Conservation (phyloP, 352 stramenopile species). For the Phytophthora foliorum region DNA sequence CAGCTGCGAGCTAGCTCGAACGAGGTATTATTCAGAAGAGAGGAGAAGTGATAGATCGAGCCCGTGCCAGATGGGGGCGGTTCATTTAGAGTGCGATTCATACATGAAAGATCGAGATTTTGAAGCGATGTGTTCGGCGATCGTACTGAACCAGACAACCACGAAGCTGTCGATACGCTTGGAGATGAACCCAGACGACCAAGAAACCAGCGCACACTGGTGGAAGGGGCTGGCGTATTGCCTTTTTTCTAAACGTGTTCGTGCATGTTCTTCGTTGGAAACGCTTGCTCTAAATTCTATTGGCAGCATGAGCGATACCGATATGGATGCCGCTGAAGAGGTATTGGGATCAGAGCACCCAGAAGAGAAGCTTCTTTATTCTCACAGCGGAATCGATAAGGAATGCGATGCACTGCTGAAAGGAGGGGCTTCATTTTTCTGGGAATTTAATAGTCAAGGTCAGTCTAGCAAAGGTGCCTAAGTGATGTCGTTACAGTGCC, state of each 20-base stretch:
- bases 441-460: conserved; percentile 7
- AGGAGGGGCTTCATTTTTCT: conserved; percentile 3
- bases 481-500: neutral
- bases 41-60: no score
- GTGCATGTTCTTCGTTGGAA: conserved; percentile 4
- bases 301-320: conserved; percentile 1
- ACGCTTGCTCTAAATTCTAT: conserved; percentile 11
- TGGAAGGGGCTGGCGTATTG: conserved; percentile 27
- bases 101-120: neutral
- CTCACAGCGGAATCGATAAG: neutral
- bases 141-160: conserved; percentile 20
- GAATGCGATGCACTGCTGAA: conserved; percentile 2
- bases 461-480: conserved; percentile 6
- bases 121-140: conserved; percentile 23
- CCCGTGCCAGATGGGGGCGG: neutral
- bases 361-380: conserved; percentile 18
- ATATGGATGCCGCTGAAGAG: conserved; percentile 3
- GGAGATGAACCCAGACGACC: neutral
- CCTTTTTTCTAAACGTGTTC: conserved; percentile 18
- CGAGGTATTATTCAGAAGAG: neutral
- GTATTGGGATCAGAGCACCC: conserved; percentile 13
- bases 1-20: neutral
- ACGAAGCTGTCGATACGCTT: conserved; percentile 21
- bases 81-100: conserved; percentile 5
- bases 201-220: neutral